phyloP scores from a whole-genome alignment of 2,329 filamentous ascomycete genomes.

The Penicillium sclerotiorum region DNA sequence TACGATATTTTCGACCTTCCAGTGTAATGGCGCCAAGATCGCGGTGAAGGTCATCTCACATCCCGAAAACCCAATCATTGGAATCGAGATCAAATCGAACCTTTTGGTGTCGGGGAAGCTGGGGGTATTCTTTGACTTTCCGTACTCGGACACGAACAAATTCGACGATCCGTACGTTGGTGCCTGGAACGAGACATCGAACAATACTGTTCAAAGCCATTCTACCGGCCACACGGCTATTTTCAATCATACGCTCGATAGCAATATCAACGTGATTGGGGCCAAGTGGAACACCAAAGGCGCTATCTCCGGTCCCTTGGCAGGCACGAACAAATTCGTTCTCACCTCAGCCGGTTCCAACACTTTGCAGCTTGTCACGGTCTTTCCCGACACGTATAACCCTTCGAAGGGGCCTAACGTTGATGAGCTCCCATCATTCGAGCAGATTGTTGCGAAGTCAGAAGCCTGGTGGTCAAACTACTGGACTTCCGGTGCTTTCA shows the following conservation, averaged over 20 bases:
- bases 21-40: constrained; percentile 5
- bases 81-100: constrained; percentile 38
- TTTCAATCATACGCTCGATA: constrained; percentile 6
- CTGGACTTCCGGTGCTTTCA: constrained; percentile 56
- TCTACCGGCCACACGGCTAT: constrained; percentile 1
- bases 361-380: constrained; percentile 1
- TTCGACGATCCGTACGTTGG: constrained; percentile 60
- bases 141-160: constrained; percentile 53
- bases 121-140: constrained; percentile 57
- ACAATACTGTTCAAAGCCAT: constrained; percentile 29
- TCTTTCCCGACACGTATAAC: too few species aligned
- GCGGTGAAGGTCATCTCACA: constrained; percentile 8
- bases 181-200: constrained; percentile 49
- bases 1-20: constrained; percentile 1
- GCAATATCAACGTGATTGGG: background rate
- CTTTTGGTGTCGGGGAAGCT: constrained; percentile 44
- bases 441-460: constrained; percentile 25
- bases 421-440: background rate
- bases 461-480: constrained; percentile 52
- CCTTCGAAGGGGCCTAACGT: background rate
- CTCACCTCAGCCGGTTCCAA: background rate
- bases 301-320: background rate
- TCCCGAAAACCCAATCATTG: background rate
- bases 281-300: background rate
- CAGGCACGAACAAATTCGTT: constrained; percentile 3